These are phyloP conservation scores for Boletus reticulatus DNA, from an alignment of 768 basidiomycete species.

Conservation along the genomic window DNA sequence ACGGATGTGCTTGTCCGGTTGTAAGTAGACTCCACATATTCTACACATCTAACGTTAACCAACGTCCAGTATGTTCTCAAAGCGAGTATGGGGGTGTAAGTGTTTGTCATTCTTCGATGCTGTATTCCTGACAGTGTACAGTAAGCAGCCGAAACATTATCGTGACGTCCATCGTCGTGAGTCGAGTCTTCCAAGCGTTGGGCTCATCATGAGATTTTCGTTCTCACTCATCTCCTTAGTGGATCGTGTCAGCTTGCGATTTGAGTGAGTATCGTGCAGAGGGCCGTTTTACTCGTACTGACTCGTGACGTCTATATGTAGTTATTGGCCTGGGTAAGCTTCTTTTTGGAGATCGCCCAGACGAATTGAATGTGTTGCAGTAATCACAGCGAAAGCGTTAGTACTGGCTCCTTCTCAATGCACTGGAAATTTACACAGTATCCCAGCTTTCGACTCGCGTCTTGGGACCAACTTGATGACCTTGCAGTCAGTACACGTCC, in stretches of 20 bases:
- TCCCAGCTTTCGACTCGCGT: constrained; percentile 38
- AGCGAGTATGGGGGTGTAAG: constrained; percentile 50
- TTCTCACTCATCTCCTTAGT: constrained; percentile 24
- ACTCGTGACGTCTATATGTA: not conserved
- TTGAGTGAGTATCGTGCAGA: constrained; percentile 36
- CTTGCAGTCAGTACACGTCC: constrained; percentile 35
- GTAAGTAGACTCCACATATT: constrained; percentile 14
- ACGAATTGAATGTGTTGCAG: constrained; percentile 27
- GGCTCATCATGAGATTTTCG: not conserved
- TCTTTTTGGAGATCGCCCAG: not conserved
- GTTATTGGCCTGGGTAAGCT: constrained; percentile 13
- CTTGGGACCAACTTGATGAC: constrained; percentile 36
- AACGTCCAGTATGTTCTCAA: constrained; percentile 43
- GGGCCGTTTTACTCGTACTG: not conserved
- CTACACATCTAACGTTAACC: not conserved
- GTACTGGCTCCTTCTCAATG: constrained; percentile 11
- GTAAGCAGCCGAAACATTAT: constrained; percentile 43
- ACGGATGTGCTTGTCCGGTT: constrained; percentile 50
- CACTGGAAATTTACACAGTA: not conserved
- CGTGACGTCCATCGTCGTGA: constrained; percentile 46
- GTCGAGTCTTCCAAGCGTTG: constrained; percentile 13
- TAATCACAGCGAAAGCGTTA: constrained; percentile 53
- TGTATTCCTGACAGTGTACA: constrained; percentile 28
- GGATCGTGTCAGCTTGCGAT: constrained; percentile 41
- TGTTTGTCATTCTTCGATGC: not conserved